phyloP scores from a whole-genome alignment of 805 yeast species.

The Scheffersomyces coipomensis region DNA sequence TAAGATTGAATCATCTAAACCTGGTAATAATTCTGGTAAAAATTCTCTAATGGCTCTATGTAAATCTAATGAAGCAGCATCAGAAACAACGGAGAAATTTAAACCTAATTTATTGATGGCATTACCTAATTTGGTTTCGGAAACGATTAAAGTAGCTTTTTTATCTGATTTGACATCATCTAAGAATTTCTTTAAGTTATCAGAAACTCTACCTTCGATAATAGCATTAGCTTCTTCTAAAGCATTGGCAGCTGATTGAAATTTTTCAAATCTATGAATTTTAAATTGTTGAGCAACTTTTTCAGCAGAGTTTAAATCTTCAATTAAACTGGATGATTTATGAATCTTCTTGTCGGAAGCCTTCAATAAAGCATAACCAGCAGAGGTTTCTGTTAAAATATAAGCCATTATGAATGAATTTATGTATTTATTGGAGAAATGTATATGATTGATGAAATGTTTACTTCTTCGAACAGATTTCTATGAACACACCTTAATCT shows the following conservation, averaged over 20 bases:
- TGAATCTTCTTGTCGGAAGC: conserved; percentile 97
- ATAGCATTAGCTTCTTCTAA: conserved; percentile 91
- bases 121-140: conserved; percentile 94
- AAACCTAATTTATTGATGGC: conserved; percentile 93
- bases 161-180: conserved; percentile 77
- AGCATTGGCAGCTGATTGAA: conserved; percentile 91
- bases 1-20: conserved; percentile 78
- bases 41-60: conserved; percentile 95
- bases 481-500: too few species aligned
- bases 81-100: conserved; percentile 85
- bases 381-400: conserved; percentile 96
- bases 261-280: conserved; percentile 93
- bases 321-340: conserved; percentile 71
- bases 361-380: conserved; percentile 96
- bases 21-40: conserved; percentile 92
- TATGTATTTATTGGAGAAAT: too few species aligned
- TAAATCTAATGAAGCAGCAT: conserved; percentile 91
- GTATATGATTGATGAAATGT: too few species aligned
- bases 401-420: conserved; percentile 62
- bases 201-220: conserved; percentile 90
- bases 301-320: conserved; percentile 78
- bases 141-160: conserved; percentile 83
- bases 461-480: too few species aligned
- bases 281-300: conserved; percentile 89
- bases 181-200: conserved; percentile 73